Base-by-base conservation (phyloP, 2,329 filamentous ascomycete genomes). In the Myrmaecium sp. region DNA sequence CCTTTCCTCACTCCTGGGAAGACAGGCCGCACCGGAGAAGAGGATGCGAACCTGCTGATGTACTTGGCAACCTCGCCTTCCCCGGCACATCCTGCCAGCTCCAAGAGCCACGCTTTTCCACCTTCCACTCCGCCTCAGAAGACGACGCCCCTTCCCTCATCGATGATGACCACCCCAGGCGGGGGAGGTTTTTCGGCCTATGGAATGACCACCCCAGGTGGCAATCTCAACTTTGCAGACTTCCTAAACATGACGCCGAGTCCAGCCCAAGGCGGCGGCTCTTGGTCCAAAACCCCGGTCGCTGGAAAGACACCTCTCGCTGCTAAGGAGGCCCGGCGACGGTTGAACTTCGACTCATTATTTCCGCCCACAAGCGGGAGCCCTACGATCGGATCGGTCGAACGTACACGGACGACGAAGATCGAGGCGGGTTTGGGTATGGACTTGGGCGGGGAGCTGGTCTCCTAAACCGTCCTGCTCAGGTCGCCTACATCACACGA, bases 221-320 rank as follows among this genome's bases (percentile, higher is more conserved):
- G 84, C 44, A 69, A 63, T 25, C 91, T 95, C 52, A 91, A 95
- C 57, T 92, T 95, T 55, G 72, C 83, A 27, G 89, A 98, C 47
- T 98, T 93, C 54, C 76, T 95, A 47, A 94, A 95, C 54, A 86
- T 95, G 49, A 93, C 89, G 5, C 89, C 89, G 0, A 93, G 82
- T 44, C 89, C 89, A 12, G 89, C 82, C 14, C 89, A 94, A 56
- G 36, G 42, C 15, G 35, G 36, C 16, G 81, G 73, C 39, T 67
- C 74, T 6, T 94, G 83, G 79, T 57, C 55, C 17, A 60, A 66
- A 17, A 74, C 69, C 17, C 69, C 69, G 11, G 57, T 55, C 10
- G 55, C 58, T 5, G 46, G 48, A 11, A 81, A 77, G 49, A 92
- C 83, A 0, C 83, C 82, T 7, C 54, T 70, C 7, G 63, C 69